These are phyloP conservation scores for Umbelopsis sp. DNA, from an alignment of 192 early-diverging fungal species.

Conservation along the genomic window DNA sequence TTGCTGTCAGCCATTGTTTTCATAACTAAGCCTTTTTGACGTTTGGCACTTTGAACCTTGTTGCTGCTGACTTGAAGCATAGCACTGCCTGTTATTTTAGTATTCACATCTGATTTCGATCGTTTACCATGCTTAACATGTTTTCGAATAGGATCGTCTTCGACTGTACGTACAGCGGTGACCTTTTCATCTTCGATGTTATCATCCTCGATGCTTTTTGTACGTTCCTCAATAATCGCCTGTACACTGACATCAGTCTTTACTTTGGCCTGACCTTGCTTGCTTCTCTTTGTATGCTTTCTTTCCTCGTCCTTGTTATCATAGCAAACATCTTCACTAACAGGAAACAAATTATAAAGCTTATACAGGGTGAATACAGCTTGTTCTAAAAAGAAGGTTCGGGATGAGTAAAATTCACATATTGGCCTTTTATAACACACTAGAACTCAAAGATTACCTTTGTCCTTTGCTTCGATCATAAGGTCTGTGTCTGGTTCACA, in stretches of 20 bases:
- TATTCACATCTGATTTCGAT: neutral
- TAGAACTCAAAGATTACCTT: slow-evolving; percentile 18
- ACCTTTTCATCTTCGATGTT: neutral
- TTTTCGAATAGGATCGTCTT: neutral
- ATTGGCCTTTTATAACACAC: too few species aligned
- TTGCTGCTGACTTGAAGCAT: neutral
- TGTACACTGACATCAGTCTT: neutral
- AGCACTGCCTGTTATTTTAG: neutral
- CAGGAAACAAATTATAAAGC: slow-evolving; percentile 32
- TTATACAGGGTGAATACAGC: slow-evolving; percentile 48
- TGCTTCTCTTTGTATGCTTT: slow-evolving; percentile 4
- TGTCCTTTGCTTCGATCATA: slow-evolving; percentile 62
- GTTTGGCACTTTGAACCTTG: too few species aligned
- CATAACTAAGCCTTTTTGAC: neutral
- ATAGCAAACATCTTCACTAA: slow-evolving; percentile 20
- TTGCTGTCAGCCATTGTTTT: too few species aligned
- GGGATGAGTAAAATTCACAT: too few species aligned
- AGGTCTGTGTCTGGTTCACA: slow-evolving; percentile 46
- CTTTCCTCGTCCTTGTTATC: neutral
- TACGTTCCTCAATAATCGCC: neutral
- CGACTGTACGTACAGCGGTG: too few species aligned
- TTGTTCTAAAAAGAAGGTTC: slow-evolving; percentile 38
- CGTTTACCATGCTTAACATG: neutral
- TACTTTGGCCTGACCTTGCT: neutral
- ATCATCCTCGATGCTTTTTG: neutral